Base-by-base conservation (phyloP, 257 asterid species). In the Voacanga thouarsii region DNA sequence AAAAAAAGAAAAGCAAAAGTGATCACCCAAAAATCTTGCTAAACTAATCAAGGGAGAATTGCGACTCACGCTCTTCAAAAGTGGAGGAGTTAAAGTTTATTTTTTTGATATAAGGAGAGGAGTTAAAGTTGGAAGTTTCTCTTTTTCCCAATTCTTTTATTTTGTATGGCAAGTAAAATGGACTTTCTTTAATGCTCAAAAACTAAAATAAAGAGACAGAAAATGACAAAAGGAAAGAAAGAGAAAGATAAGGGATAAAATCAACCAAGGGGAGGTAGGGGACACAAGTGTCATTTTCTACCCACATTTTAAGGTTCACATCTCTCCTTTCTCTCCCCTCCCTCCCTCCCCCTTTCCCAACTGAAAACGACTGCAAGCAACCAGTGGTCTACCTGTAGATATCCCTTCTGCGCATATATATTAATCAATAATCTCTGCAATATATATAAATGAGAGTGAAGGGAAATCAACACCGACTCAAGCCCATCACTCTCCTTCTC, bases 331-430 rank as follows among this genome's bases (percentile, higher is more conserved):
- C 37, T 21, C 80, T 47, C 49, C 65, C 50, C 61, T 70, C 23
- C 68, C 70, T 16, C 45, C 43, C 18, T 63, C 86, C 59, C 33
- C 19, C 67, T 80, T 82, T 53, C 80, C 56, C 76, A 79, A 81
- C 85, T 77, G 89, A 83, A 81, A 86, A 81, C 79, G 84, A 86
- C 85, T 76, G 87, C 84, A 79, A 86, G 84, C 80, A 83, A 86
- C 76, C 87, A 57, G 85, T 86, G 89, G 85, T 83, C 84, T 80
- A 83, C 87, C 89, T 72, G 77, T 80, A 23, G 26, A 68, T 45
- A 75, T 75, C 83, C 81, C 75, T n/a, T 9, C 56, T 44, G 60
- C 41, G 37, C 74, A 55, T 1, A 37, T 57, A 47, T 55, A 55
- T 39, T 43, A 55, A 64, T 24, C 43, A 28, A 72, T 72, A 4